These are phyloP conservation scores for Talaromyces sp. DNA, from an alignment of 2,329 filamentous ascomycete genomes.

Conservation along the genomic window DNA sequence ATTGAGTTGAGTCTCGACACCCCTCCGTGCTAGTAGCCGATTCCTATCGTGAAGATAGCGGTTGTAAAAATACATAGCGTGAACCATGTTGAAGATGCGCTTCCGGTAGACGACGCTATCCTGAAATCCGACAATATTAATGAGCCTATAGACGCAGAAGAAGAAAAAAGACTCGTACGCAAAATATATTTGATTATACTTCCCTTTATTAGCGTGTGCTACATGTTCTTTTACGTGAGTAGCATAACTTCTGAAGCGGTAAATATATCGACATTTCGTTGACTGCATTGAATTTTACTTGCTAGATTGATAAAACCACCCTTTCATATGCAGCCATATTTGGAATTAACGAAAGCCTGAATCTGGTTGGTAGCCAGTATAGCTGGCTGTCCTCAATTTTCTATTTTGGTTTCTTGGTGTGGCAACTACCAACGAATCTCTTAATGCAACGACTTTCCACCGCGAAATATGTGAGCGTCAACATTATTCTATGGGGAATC, in stretches of 20 bases:
- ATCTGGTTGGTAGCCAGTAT: background rate
- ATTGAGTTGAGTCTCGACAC: too few relatives aligned
- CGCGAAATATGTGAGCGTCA: background rate
- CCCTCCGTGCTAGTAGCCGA: too few relatives aligned
- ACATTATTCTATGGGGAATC: background rate
- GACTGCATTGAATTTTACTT: background rate
- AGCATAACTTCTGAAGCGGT: slow-evolving; percentile 4
- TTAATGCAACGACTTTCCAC: slow-evolving; percentile 2
- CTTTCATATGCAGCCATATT: slow-evolving; percentile 62
- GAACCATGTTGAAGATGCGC: too few relatives aligned
- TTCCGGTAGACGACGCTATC: too few relatives aligned
- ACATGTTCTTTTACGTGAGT: slow-evolving; percentile 50
- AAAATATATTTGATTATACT: slow-evolving; percentile 58
- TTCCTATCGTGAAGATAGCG: too few relatives aligned
- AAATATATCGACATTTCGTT: slow-evolving; percentile 18
- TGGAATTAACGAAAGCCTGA: slow-evolving; percentile 54
- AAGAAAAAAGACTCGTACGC: slow-evolving; percentile 44
- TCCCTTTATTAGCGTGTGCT: slow-evolving; percentile 51
- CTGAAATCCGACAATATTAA: slow-evolving; percentile 38
- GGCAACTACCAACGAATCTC: background rate
- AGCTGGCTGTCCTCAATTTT: background rate
- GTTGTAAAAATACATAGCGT: too few relatives aligned
- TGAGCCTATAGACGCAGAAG: slow-evolving; percentile 40
- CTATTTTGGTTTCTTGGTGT: background rate
- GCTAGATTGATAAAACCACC: slow-evolving; percentile 35